phyloP scores from a whole-genome alignment of 345 rosid genomes.

The Tarenaya hassleriana region DNA sequence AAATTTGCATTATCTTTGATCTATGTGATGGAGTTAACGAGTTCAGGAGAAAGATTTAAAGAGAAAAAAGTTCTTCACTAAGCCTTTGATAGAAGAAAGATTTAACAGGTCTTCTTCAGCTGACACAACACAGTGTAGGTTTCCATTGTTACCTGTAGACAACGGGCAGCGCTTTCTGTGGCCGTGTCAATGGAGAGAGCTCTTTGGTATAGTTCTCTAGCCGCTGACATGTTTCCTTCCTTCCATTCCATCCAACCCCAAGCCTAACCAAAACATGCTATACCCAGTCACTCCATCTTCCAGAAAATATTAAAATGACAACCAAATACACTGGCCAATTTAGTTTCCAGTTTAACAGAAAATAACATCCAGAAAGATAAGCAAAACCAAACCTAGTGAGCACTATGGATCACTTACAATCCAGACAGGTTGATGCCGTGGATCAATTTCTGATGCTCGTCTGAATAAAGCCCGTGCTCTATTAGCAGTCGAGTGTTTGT shows the following conservation, averaged over 20 bases:
- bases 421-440: slow-evolving; percentile 93
- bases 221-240: slow-evolving; percentile 76
- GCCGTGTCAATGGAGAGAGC: slow-evolving; percentile 66
- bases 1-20: too few species aligned
- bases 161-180: slow-evolving; percentile 85
- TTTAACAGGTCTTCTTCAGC: too few species aligned
- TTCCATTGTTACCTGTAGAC: slow-evolving; percentile 89
- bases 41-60: too few species aligned
- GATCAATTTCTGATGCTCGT: slow-evolving; percentile 79
- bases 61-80: too few species aligned
- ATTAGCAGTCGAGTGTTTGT: slow-evolving; percentile 71
- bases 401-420: slow-evolving; percentile 49
- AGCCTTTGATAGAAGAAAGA: too few species aligned
- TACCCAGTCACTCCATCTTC: slow-evolving; percentile 18
- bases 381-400: slow-evolving; percentile 2
- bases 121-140: too few species aligned
- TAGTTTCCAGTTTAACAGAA: too few species aligned
- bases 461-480: slow-evolving; percentile 66
- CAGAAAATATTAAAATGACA: slow-evolving; percentile 11
- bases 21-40: too few species aligned
- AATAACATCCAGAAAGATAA: too few species aligned
- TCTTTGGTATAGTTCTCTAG: slow-evolving; percentile 73
- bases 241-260: slow-evolving; percentile 99
- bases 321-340: slow-evolving; percentile 7
- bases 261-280: slow-evolving; percentile 44